A percentile compares a stretch with the other conserved stretches of the same genome.
These are phyloP conservation scores for Botryotinia convoluta DNA, from an alignment of 2,329 filamentous ascomycete species.

Conservation along the genomic window DNA sequence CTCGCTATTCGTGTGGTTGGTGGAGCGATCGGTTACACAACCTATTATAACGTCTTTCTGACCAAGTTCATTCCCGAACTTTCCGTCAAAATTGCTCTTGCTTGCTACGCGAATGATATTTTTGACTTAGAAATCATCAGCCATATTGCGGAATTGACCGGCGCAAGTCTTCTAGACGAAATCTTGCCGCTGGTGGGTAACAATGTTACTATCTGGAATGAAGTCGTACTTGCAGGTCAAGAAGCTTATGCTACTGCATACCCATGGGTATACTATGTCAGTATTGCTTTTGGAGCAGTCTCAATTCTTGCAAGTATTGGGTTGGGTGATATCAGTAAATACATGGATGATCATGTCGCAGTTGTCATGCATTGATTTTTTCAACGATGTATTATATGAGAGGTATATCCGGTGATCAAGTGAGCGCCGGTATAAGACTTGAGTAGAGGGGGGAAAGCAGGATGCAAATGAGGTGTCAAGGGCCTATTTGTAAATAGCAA, in stretches of 20 bases:
- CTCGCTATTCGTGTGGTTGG: slow-evolving; percentile 68
- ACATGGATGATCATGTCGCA: slow-evolving; percentile 58
- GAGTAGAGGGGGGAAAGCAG: background rate
- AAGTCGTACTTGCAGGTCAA: slow-evolving; percentile 54
- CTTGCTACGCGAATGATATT: slow-evolving; percentile 28
- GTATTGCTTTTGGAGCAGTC: slow-evolving; percentile 58
- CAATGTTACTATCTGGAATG: slow-evolving; percentile 49
- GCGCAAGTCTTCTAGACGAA: slow-evolving; percentile 49
- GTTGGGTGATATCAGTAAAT: slow-evolving; percentile 56
- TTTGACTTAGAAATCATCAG: slow-evolving; percentile 44
- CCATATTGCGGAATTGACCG: slow-evolving; percentile 53
- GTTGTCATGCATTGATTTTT: slow-evolving; percentile 36
- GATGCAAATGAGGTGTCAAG: background rate
- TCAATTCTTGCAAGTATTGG: slow-evolving; percentile 57
- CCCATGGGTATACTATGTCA: slow-evolving; percentile 59
- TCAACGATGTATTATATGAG: too few relatives aligned
- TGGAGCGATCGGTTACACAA: slow-evolving; percentile 62
- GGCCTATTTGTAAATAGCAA: background rate
- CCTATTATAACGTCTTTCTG: slow-evolving; percentile 55
- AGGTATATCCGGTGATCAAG: background rate
- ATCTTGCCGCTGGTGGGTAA: slow-evolving; percentile 54
- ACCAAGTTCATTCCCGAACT: slow-evolving; percentile 41
- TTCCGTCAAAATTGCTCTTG: slow-evolving; percentile 30
- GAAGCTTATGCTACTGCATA: slow-evolving; percentile 57
- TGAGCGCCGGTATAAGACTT: background rate